Evolutionary conservation across 345 rosid species (phyloP).

Genomic region (Hypericum androsaemum): DNA sequence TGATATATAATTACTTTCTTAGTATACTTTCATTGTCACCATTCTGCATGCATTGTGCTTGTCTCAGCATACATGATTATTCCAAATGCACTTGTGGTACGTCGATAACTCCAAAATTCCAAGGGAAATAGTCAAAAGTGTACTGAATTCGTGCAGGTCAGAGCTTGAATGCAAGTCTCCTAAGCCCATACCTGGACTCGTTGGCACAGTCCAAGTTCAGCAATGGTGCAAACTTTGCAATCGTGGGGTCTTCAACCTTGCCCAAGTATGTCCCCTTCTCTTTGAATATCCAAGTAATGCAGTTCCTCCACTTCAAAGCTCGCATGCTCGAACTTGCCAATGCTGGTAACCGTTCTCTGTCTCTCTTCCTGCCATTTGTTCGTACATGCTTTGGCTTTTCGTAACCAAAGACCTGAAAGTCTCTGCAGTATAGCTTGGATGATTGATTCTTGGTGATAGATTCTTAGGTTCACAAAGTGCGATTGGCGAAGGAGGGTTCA

Average conservation of each 20-base stretch:
- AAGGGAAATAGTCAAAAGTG: too few relatives aligned
- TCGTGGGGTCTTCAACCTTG: slow-evolving; percentile 72
- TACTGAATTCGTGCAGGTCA: slow-evolving; percentile 45
- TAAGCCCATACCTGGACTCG: slow-evolving; percentile 68
- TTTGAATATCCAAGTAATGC: slow-evolving; percentile 72
- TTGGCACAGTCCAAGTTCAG: slow-evolving; percentile 45
- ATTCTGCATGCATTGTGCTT: too few relatives aligned
- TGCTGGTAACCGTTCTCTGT: slow-evolving; percentile 23
- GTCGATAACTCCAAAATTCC: too few relatives aligned
- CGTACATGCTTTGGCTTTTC: neutral
- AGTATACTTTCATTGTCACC: too few relatives aligned
- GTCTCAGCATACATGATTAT: too few relatives aligned
- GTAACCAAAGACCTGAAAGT: neutral
- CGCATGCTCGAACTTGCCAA: slow-evolving; percentile 47
- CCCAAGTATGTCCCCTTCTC: slow-evolving; percentile 69
- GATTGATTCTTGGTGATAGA: neutral
- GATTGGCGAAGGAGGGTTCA: slow-evolving; percentile 41
- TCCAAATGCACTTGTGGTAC: too few relatives aligned
- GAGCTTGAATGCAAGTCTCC: slow-evolving; percentile 55
- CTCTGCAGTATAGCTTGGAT: neutral
- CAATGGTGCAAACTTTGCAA: slow-evolving; percentile 67
- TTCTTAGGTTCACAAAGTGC: slow-evolving; percentile 31
- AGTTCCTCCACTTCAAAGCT: slow-evolving; percentile 71
- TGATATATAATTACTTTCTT: too few relatives aligned
- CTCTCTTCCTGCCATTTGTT: neutral